Conservation (phyloP, 306 rosid species). For the Castanea sativa region DNA sequence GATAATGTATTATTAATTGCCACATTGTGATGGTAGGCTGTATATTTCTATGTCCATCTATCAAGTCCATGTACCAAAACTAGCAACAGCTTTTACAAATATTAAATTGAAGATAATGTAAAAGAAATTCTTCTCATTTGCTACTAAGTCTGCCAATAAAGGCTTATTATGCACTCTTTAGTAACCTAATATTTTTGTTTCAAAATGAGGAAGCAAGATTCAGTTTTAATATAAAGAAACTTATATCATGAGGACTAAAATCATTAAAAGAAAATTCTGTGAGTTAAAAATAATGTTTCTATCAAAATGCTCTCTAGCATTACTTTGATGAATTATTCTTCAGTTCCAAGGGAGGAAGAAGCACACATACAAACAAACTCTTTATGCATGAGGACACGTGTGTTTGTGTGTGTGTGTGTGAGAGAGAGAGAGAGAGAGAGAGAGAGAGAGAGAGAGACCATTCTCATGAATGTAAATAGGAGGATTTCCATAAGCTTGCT, state of each 20-base stretch:
- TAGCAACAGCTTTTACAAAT: not conserved
- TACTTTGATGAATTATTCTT: not conserved
- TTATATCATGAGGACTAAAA: not conserved
- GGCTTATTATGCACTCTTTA: not conserved
- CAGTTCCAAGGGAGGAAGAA: not conserved
- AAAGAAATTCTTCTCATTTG: not conserved
- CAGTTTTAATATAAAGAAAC: not conserved
- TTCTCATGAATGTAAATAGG: constrained; percentile 54
- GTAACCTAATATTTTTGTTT: not conserved
- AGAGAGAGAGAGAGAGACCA: constrained; percentile 25
- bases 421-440: not conserved
- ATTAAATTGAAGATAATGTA: not conserved
- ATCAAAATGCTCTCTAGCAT: not conserved
- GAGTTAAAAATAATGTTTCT: not conserved
- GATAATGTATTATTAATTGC: not conserved
- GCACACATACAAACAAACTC: not conserved
- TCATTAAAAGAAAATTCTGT: not conserved
- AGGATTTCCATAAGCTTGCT: constrained; percentile 41
- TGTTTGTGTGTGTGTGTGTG: not conserved
- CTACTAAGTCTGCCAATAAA: not conserved
- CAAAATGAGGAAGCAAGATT: not conserved
- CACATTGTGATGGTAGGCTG: not conserved
- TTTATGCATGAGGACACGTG: not conserved
- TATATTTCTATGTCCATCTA: not conserved
- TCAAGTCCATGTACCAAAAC: not conserved